Percentiles rank a stretch among this genome's conserved stretches.
Evolutionary conservation across 352 stramenopile genomes (phyloP).

Genomic region (Pythium angustatum): DNA sequence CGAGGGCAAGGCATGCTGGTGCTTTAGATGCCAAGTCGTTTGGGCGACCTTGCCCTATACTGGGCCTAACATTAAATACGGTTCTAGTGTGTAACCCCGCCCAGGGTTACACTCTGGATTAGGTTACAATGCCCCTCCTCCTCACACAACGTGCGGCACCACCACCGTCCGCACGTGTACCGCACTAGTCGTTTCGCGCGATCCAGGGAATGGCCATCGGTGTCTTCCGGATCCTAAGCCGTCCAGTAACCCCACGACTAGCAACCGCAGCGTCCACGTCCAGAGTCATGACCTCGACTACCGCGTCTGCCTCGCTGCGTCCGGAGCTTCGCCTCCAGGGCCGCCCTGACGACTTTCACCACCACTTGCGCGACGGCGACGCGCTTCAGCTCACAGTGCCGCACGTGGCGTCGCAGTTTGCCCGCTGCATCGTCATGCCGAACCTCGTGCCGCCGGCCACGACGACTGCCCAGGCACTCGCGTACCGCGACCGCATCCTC

Average conservation of each 20-base stretch:
- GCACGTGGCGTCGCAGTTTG: constrained; percentile 84
- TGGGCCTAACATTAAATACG: neutral
- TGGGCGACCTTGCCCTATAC: neutral
- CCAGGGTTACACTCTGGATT: too few species aligned
- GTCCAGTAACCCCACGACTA: neutral
- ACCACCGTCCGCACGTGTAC: constrained; percentile 5
- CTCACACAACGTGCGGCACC: constrained; percentile 2
- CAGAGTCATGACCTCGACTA: neutral
- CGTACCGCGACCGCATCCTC: constrained; percentile 96
- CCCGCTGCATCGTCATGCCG: constrained; percentile 96
- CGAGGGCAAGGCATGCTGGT: too few species aligned
- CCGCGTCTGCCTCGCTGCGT: neutral
- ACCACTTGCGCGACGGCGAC: constrained; percentile 95
- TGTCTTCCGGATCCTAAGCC: constrained; percentile 10
- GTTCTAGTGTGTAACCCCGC: neutral
- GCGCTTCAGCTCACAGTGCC: constrained; percentile 80
- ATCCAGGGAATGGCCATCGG: constrained; percentile 12
- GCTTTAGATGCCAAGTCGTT: too few species aligned
- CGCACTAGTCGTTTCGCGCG: constrained; percentile 11
- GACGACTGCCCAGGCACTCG: constrained; percentile 93
- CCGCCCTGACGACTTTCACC: constrained; percentile 96
- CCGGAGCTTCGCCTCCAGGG: constrained; percentile 22
- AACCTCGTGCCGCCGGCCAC: constrained; percentile 98
- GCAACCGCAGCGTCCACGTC: neutral
- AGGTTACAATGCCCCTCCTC: too few species aligned